Conservation (phyloP, 768 basidiomycete species). For the Rhodotorula taiwanensis region DNA sequence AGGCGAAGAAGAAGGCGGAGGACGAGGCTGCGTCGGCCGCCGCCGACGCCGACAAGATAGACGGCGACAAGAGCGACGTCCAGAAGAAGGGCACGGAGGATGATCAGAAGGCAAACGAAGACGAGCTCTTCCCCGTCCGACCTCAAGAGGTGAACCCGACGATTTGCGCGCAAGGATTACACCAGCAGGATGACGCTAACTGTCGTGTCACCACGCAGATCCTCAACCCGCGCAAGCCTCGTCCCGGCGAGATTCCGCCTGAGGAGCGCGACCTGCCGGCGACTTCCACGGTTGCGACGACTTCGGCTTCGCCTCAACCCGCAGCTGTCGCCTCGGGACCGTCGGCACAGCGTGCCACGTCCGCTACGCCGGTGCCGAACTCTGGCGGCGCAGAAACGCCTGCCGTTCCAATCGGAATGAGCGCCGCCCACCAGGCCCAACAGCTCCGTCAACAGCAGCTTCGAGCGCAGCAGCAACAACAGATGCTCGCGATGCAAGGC, state of each 20-base stretch:
- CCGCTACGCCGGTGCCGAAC: slow-evolving; percentile 4
- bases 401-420: slow-evolving; percentile 8
- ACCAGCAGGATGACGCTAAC: background rate
- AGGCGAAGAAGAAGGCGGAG: slow-evolving; percentile 20
- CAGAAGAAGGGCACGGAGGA: slow-evolving; percentile 28
- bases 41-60: slow-evolving; percentile 52
- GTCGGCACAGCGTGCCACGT: background rate
- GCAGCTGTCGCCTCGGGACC: no score
- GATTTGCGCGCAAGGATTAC: slow-evolving; percentile 1
- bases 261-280: no score
- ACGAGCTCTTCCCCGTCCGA: slow-evolving; percentile 33
- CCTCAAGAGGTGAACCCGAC: slow-evolving; percentile 20
- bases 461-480: background rate
- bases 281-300: slow-evolving; percentile 1
- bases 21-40: slow-evolving; percentile 36
- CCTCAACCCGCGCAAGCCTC: slow-evolving; percentile 21
- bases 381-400: background rate
- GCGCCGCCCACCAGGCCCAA: slow-evolving; percentile 26
- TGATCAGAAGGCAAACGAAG: slow-evolving; percentile 34
- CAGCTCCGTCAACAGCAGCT: slow-evolving; percentile 49
- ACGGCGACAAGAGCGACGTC: slow-evolving; percentile 48
- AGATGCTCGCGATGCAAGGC: slow-evolving; percentile 51
- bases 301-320: background rate
- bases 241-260: slow-evolving; percentile 4
- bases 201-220: slow-evolving; percentile 2